Conservation (phyloP, 2,329 filamentous ascomycete genomes). For the Botrytis fabae region DNA sequence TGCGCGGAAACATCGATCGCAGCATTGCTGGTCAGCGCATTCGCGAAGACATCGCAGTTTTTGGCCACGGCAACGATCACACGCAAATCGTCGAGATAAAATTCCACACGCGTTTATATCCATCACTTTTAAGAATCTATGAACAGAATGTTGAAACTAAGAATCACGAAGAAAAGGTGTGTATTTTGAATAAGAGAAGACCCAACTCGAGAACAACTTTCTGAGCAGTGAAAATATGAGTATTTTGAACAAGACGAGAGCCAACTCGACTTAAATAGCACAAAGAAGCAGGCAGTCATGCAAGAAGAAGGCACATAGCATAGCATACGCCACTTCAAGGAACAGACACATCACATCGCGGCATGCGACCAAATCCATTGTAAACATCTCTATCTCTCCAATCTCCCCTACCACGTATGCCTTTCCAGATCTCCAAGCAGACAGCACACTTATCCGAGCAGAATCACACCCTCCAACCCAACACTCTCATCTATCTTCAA, state of each 20-base stretch:
- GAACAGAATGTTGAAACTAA: neutral
- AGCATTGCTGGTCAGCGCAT: neutral
- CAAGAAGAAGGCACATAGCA: neutral
- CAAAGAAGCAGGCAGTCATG: neutral
- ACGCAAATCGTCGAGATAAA: neutral
- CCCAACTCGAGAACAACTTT: neutral
- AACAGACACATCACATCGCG: no score
- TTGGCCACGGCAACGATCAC: conserved; percentile 2
- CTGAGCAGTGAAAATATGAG: neutral
- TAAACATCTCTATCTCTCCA: no score
- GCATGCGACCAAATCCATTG: no score
- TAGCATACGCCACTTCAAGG: neutral
- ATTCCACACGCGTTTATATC: neutral
- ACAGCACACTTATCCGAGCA: neutral
- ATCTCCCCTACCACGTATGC: no score
- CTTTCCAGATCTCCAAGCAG: no score
- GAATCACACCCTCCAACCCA: neutral
- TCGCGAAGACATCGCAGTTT: neutral
- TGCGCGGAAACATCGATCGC: neutral
- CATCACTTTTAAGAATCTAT: neutral
- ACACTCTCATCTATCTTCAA: neutral
- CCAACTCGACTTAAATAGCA: neutral
- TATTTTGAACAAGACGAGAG: neutral
- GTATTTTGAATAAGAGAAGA: neutral
- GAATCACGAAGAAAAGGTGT: neutral